Conservation (phyloP, 176 grass and related monocot genomes). For the Pontederia crassipes region DNA sequence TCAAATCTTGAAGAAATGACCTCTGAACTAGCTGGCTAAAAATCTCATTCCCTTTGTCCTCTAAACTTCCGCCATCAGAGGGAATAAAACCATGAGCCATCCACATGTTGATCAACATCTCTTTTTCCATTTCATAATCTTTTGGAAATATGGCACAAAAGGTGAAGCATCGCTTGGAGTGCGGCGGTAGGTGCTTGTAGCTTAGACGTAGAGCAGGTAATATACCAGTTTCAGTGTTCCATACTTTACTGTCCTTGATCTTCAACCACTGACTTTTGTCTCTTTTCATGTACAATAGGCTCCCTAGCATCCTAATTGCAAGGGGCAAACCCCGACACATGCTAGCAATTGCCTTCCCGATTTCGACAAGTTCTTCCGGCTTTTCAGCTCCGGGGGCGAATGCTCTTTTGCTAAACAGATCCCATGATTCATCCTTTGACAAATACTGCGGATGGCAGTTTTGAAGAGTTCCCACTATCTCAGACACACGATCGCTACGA, state of each 20-base stretch:
- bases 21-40: slow-evolving; percentile 11
- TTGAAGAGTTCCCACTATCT: slow-evolving; percentile 3
- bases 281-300: slow-evolving; percentile 3
- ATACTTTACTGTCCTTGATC: slow-evolving; percentile 5
- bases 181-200: slow-evolving; percentile 21
- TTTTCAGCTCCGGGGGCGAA: neutral
- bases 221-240: neutral
- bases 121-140: slow-evolving; percentile 11
- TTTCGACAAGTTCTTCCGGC: neutral
- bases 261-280: neutral
- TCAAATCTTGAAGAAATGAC: slow-evolving; percentile 19
- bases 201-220: slow-evolving; percentile 9
- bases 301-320: neutral
- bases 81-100: slow-evolving; percentile 25
- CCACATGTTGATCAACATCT: slow-evolving; percentile 25
- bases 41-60: slow-evolving; percentile 9
- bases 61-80: neutral
- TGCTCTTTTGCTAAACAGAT: slow-evolving; percentile 9
- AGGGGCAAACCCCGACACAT: slow-evolving; percentile 28
- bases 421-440: slow-evolving; percentile 1
- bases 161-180: slow-evolving; percentile 22
- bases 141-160: slow-evolving; percentile 25
- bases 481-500: neutral
- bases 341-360: slow-evolving; percentile 4
- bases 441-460: neutral